Conservation (phyloP, 2,329 filamentous ascomycete species). For the Phialocephala sp. region DNA sequence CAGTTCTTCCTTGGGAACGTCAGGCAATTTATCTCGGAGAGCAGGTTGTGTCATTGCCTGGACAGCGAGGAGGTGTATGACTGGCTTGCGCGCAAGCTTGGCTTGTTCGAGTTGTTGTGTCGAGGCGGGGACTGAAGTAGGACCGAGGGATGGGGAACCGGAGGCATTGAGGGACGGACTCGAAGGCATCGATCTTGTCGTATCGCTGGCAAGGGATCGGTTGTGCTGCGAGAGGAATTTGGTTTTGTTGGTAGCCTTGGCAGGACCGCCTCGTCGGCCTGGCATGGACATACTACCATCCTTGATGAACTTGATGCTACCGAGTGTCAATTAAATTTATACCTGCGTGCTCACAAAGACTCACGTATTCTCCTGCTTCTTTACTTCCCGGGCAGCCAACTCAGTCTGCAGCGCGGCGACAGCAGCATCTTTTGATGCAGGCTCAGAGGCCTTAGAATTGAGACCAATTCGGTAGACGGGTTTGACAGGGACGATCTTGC, state of each 20-base stretch:
- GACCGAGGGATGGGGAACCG: conserved; percentile 58
- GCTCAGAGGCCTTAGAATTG: conserved; percentile 38
- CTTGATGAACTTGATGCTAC: conserved; percentile 49
- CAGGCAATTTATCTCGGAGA: conserved; percentile 57
- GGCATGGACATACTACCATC: conserved; percentile 36
- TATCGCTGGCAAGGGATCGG: conserved; percentile 33
- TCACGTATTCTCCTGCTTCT: conserved; percentile 54
- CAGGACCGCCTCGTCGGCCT: conserved; percentile 30
- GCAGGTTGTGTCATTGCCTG: conserved; percentile 56
- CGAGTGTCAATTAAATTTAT: conserved; percentile 41
- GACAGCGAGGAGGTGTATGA: conserved; percentile 67
- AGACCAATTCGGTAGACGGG: conserved; percentile 21
- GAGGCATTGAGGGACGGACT: conserved; percentile 62
- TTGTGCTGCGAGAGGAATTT: conserved; percentile 38
- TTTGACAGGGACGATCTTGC: conserved; percentile 15
- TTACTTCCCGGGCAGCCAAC: conserved; percentile 50
- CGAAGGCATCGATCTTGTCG: conserved; percentile 51
- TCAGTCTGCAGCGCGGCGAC: conserved; percentile 56
- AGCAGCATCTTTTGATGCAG: conserved; percentile 53
- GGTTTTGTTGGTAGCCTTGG: conserved; percentile 35
- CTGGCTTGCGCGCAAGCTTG: conserved; percentile 56
- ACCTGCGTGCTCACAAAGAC: conserved; percentile 28
- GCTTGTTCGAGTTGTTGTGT: conserved; percentile 58
- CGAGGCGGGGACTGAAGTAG: conserved; percentile 56
- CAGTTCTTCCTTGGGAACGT: conserved; percentile 56